Base-by-base conservation (phyloP, 2,329 filamentous ascomycete species). In the Dothiorella sarmentorum region DNA sequence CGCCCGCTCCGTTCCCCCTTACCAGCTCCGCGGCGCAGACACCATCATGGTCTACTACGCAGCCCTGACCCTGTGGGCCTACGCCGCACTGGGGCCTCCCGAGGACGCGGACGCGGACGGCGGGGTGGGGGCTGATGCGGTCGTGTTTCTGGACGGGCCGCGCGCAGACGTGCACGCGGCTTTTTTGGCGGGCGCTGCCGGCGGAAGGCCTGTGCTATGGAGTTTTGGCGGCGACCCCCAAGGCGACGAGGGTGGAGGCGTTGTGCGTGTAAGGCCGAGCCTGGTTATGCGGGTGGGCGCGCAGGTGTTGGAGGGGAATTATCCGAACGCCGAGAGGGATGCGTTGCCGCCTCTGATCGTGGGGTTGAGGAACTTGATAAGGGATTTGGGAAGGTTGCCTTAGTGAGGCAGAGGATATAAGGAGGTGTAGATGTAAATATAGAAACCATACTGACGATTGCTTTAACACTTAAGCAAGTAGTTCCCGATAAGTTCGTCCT, bases 31-130 rank as follows among this genome's bases (percentile, higher is more conserved):
- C 42, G 84, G 87, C 62, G 89, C 89, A 67, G 82, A 84, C 61
- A 85, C 86, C 0, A 82, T 90, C 5, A 84, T 82, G 0, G 80
- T 89, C 0, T 88, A 89, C 67, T 86, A 90, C 67, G 86, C 85
- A 3, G 80, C 82, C 11, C 75, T 91, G 4, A 82, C 84, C 0
- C 74, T 90, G 40, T 91, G 88, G 88, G 35, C n/a, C 10, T 51
- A 20, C 17, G 44, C 17, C 9, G 43, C 31, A 9, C 17, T 51
- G 26, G 7, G 7, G 27, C 27, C 27, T 7, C 27, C 27, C 27
- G 27, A 7, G 29, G 3, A 11, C 51, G 37, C 37, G 24, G 22
- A 5, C 1, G 10, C 5, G 6, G 17, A 7, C 4, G 35, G 3
- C 52, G n/a, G 13, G 33, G 18, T 56, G 10, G 35, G 51, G 31